Conservation (phyloP, 805 yeast genomes). For the Zygotorulaspora sp. region DNA sequence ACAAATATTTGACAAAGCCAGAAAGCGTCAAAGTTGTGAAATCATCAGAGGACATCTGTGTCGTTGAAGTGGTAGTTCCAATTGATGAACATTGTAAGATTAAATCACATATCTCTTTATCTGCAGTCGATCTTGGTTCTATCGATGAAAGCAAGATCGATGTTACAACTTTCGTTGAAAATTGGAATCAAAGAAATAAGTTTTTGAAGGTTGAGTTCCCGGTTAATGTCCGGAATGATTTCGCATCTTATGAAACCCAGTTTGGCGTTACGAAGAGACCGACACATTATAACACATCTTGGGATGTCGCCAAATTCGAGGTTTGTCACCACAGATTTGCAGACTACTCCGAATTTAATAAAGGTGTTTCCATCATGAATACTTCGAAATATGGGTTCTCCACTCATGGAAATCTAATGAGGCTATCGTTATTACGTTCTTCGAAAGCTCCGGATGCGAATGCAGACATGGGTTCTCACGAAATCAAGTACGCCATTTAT, state of each 20-base stretch:
- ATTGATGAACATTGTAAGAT: conserved; percentile 57
- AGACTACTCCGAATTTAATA: conserved; percentile 79
- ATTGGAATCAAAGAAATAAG: conserved; percentile 82
- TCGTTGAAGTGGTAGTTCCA: conserved; percentile 57
- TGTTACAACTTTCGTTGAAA: conserved; percentile 55
- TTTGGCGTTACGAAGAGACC: conserved; percentile 90
- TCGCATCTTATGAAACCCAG: conserved; percentile 87
- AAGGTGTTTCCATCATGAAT: conserved; percentile 83
- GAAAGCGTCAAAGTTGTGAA: conserved; percentile 36
- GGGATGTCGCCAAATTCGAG: conserved; percentile 97
- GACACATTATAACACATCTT: conserved; percentile 88
- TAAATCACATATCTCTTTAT: conserved; percentile 64
- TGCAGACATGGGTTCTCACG: conserved; percentile 90
- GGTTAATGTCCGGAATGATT: conserved; percentile 69
- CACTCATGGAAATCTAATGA: conserved; percentile 87
- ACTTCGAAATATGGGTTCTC: conserved; percentile 89
- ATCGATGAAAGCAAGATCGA: conserved; percentile 42
- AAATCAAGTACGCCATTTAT: conserved; percentile 72
- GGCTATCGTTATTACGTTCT: conserved; percentile 79
- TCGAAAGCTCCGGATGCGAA: conserved; percentile 92
- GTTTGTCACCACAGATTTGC: conserved; percentile 93
- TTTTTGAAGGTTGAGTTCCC: conserved; percentile 95
- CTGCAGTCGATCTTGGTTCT: conserved; percentile 40
- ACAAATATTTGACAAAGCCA: conserved; percentile 42
- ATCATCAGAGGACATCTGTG: conserved; percentile 50